Base-by-base conservation (phyloP, 352 stramenopile species). In the Phytophthora uliginosa region DNA sequence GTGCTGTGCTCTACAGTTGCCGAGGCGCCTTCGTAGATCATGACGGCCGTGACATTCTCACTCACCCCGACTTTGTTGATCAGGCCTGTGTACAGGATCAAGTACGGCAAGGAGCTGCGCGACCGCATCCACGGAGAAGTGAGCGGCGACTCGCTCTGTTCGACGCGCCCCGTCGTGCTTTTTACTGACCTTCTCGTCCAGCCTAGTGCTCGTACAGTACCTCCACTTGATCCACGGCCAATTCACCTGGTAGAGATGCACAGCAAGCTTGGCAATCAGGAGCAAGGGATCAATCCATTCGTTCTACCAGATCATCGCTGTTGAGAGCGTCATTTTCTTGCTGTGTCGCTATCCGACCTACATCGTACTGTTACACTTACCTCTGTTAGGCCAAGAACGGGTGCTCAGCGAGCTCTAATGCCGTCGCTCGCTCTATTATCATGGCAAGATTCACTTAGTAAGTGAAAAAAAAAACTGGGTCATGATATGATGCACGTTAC, bases 111-210 rank as follows among this genome's bases (percentile, higher is more conserved):
- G 78, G 83, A 90, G 59, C 77, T 93, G 36, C 82, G 83, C 56
- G 84, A 93, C 60, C 83, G 85, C 72, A 90, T 93, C 75, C 74
- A 90, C 71, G 81, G 78, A 54, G 84, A 92, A 64, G 79, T 75
- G 54, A 89, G 82, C 74, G 85, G 82, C 62, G 78, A 91, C 66
- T 88, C 28, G 65, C 71, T 17, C 65, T 93, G 13, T 74, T 88
- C 45, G 74, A 93, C 42, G 69, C 76, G 1, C 76, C 54, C 10
- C n/a, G n/a, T n/a, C n/a, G n/a, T n/a, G n/a, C n/a, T n/a, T n/a
- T n/a, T n/a, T n/a, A n/a, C n/a, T n/a, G n/a, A n/a, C n/a, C n/a
- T n/a, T n/a, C n/a, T n/a, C n/a, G n/a, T n/a, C n/a, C n/a, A n/a
- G n/a, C n/a, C n/a, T n/a, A n/a, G n/a, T n/a, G n/a, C n/a, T n/a